Evolutionary conservation across 164 flowering plant species (phyloP).

Genomic region (Euptelea pleiosperma): DNA sequence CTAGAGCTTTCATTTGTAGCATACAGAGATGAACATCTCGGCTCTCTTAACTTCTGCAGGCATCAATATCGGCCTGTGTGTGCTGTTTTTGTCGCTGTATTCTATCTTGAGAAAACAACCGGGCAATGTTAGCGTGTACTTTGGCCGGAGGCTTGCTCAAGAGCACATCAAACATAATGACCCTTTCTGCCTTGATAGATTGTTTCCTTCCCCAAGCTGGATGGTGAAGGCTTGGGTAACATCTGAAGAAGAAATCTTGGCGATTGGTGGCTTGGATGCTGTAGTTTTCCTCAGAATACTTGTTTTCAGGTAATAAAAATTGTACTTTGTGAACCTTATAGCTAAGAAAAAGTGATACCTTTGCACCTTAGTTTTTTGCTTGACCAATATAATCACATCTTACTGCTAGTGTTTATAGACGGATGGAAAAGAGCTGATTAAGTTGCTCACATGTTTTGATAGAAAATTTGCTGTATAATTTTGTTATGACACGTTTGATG

Average conservation of each 20-base stretch:
- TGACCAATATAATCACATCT: no score
- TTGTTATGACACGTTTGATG: no score
- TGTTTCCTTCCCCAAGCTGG: conserved; percentile 92
- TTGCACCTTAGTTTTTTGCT: no score
- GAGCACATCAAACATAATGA: conserved; percentile 25
- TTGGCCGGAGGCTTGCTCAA: conserved; percentile 65
- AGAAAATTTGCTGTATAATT: no score
- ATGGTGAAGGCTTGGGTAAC: conserved; percentile 72
- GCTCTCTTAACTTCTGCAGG: conserved; percentile 94
- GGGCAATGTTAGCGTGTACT: conserved; percentile 61
- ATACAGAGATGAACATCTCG: conserved; percentile 63
- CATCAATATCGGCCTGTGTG: conserved; percentile 72
- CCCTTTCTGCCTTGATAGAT: conserved; percentile 54
- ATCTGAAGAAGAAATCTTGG: conserved; percentile 65
- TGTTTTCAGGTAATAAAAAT: conserved; percentile 62
- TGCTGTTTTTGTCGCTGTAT: conserved; percentile 58
- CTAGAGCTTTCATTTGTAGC: conserved; percentile 3
- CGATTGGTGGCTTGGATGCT: conserved; percentile 78
- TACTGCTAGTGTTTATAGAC: no score
- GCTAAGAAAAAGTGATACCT: no score
- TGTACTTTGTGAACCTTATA: background rate
- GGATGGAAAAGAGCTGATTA: no score
- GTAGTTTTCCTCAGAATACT: conserved; percentile 73
- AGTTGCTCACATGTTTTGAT: no score
- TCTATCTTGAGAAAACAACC: conserved; percentile 92